Percentiles rank a stretch among this genome's conserved stretches.
Evolutionary conservation across 2,329 filamentous ascomycete species (phyloP).

Genomic region (Cladosporium velox): DNA sequence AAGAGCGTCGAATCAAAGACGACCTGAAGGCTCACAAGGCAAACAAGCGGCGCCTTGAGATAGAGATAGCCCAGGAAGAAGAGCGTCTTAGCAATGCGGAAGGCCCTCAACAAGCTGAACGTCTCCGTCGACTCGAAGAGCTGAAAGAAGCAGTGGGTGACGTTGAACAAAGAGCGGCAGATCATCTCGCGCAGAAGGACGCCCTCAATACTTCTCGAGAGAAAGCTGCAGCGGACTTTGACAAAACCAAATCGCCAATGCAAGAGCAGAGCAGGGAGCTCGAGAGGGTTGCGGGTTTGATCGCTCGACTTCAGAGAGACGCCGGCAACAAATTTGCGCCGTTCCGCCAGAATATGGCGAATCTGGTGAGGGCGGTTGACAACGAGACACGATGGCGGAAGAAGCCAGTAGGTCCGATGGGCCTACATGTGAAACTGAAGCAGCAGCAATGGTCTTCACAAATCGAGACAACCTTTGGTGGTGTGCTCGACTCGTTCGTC

Average conservation of each 20-base stretch:
- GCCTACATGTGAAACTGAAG: slow-evolving; percentile 71
- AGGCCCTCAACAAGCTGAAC: slow-evolving; percentile 68
- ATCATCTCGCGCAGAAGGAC: slow-evolving; percentile 40
- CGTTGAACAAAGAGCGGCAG: slow-evolving; percentile 42
- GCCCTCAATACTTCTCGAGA: slow-evolving; percentile 39
- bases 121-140: slow-evolving; percentile 55
- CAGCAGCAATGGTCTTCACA: slow-evolving; percentile 82
- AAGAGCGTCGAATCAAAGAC: slow-evolving; percentile 66
- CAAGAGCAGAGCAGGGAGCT: slow-evolving; percentile 31
- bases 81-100: slow-evolving; percentile 62
- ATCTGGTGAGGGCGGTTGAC: slow-evolving; percentile 68
- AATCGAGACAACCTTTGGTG: slow-evolving; percentile 75
- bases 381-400: slow-evolving; percentile 67
- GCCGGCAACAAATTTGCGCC: slow-evolving; percentile 62
- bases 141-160: slow-evolving; percentile 51
- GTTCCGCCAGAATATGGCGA: slow-evolving; percentile 64
- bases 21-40: slow-evolving; percentile 57
- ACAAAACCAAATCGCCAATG: slow-evolving; percentile 28
- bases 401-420: slow-evolving; percentile 81
- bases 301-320: slow-evolving; percentile 57
- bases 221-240: slow-evolving; percentile 29
- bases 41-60: slow-evolving; percentile 44
- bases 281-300: slow-evolving; percentile 51
- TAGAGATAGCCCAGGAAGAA: slow-evolving; percentile 57
- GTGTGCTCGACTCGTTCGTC: slow-evolving; percentile 72